These are phyloP conservation scores for Vitis hybrid DNA, from an alignment of 177 flowering plant genomes.

Conservation along the genomic window DNA sequence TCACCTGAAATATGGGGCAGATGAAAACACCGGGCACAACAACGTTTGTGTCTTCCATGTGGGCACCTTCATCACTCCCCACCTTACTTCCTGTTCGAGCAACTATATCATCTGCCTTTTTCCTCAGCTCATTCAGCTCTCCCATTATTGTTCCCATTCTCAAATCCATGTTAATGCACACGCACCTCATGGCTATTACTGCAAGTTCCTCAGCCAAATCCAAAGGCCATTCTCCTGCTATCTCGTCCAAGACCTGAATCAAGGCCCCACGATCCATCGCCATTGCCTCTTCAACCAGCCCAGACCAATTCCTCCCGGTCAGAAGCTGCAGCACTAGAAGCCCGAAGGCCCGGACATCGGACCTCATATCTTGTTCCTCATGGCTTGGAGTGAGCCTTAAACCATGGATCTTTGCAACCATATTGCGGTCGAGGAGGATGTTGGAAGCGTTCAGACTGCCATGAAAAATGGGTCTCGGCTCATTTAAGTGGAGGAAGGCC, in stretches of 20 bases:
- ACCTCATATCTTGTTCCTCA: slow-evolving; percentile 16
- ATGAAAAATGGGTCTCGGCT: slow-evolving; percentile 49
- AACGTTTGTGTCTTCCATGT: slow-evolving; percentile 19
- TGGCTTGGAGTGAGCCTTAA: slow-evolving; percentile 15
- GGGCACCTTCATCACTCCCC: slow-evolving; percentile 2
- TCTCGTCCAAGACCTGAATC: slow-evolving; percentile 33
- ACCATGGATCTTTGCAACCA: slow-evolving; percentile 47
- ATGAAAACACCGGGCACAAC: slow-evolving; percentile 46
- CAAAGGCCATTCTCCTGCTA: slow-evolving; percentile 60
- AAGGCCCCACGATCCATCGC: slow-evolving; percentile 18
- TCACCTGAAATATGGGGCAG: slow-evolving; percentile 72
- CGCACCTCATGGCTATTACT: slow-evolving; percentile 41
- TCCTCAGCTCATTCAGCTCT: slow-evolving; percentile 36
- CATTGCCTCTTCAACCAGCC: slow-evolving; percentile 28
- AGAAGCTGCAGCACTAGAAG: slow-evolving; percentile 50
- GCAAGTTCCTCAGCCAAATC: slow-evolving; percentile 49
- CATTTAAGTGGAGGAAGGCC: slow-evolving; percentile 45
- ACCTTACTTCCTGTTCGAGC: slow-evolving; percentile 11
- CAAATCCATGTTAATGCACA: slow-evolving; percentile 15
- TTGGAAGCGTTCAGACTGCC: slow-evolving; percentile 44
- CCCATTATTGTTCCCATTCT: slow-evolving; percentile 21
- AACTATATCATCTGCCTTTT: slow-evolving; percentile 30
- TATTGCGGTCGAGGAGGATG: slow-evolving; percentile 54
- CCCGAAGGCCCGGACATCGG: slow-evolving; percentile 53
- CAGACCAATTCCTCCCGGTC: slow-evolving; percentile 48